Base-by-base conservation (phyloP, 1,139 yeast species). In the Nakaseomyces bracarensis region DNA sequence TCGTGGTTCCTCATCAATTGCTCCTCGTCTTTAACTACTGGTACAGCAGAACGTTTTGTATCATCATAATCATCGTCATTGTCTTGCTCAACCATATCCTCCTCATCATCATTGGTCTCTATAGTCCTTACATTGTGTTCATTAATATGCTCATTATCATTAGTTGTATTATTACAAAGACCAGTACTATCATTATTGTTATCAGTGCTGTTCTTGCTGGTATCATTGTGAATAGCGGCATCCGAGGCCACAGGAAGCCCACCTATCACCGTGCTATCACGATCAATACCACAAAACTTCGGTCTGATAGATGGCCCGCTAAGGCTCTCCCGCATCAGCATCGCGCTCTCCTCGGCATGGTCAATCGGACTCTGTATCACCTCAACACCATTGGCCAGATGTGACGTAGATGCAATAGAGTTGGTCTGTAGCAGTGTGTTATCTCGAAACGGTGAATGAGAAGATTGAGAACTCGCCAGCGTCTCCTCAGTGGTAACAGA, bases 361-460 rank as follows among this genome's bases (percentile, higher is more conserved):
- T 33, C 26, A 21, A 21, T 33, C 6, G 36, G 36, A 7, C 36
- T 33, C 18, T 33, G 36, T 33, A 33, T 20, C 3, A 33, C 18
- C 18, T 33, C 26, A 5, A 33, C 36, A 20, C 26, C 26, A 13
- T 15, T 21, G n/a, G 23, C 21, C 23, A 30, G 13, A 21, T 33
- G 25, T 6, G 36, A 20, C n/a, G 25, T 33, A 5, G 36, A 33
- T 11, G 36, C 36, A 13, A 33, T 20, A 11, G 36, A 33, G 11
- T 33, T 33, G 13, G 36, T 33, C 26, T 33, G 36, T 14, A 33
- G 14, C 26, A 33, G 11, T 11, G 36, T 33, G 26, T 33, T 33
- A 13, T 33, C 36, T 21, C 36, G 36, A 14, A 33, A 33, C 36
- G 36, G 36, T 4, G 36, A 33, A 18, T 33, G 36, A n/a, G 36